Conservation (phyloP, 2,329 filamentous ascomycete genomes). For the Pseudogymnoascus sp. region DNA sequence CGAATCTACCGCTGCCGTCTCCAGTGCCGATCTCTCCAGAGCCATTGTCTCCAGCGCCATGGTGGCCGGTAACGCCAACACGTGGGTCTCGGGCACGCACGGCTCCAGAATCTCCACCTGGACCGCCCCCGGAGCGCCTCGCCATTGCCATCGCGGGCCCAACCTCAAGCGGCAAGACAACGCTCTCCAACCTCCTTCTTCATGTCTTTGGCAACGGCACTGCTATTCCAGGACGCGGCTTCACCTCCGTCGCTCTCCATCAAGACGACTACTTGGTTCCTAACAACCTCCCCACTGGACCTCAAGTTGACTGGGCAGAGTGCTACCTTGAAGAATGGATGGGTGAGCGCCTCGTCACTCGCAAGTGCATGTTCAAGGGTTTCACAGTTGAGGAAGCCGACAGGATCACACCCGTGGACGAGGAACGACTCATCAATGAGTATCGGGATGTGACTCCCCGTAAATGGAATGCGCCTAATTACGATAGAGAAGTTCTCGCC, state of each 20-base stretch:
- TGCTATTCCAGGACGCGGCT: not conserved
- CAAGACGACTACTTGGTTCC: not conserved
- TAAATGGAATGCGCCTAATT: not conserved
- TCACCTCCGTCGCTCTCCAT: not conserved
- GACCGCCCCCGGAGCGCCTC: not conserved
- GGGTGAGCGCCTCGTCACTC: not conserved
- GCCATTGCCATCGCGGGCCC: not conserved
- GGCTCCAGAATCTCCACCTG: not conserved
- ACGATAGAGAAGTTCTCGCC: not conserved
- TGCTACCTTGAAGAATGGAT: not conserved
- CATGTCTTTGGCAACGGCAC: not conserved
- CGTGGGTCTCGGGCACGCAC: not conserved
- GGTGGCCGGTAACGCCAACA: not conserved
- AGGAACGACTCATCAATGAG: not conserved
- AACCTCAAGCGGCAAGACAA: not conserved
- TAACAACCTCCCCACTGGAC: not conserved
- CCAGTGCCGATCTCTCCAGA: too few relatives aligned
- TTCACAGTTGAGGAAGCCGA: not conserved
- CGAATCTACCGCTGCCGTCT: too few relatives aligned
- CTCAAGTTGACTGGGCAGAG: not conserved
- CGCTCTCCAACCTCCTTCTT: not conserved
- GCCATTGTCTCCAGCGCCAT: not conserved
- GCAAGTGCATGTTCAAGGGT: not conserved
- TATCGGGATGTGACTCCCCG: not conserved
- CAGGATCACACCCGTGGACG: not conserved